These are phyloP conservation scores for Candida stauntonica DNA, from an alignment of 805 yeast species.

Conservation along the genomic window DNA sequence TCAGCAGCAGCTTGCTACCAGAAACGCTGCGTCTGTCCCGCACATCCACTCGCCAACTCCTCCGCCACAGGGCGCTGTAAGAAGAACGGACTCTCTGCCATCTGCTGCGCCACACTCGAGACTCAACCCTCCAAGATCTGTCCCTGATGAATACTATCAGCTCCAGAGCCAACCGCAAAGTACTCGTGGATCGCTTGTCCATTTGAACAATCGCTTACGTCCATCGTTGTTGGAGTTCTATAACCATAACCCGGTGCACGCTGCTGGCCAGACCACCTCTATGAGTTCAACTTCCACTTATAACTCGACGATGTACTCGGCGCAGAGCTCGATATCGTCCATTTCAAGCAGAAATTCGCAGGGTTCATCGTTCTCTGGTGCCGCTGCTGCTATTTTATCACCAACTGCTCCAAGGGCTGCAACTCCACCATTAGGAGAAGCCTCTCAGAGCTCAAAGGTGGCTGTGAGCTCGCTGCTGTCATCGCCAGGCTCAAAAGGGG, in stretches of 20 bases:
- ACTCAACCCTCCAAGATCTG: conserved; percentile 22
- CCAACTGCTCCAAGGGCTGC: too few relatives aligned
- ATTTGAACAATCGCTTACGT: conserved; percentile 21
- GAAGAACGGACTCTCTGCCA: conserved; percentile 21
- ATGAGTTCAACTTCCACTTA: conserved; percentile 21
- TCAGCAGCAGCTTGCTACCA: conserved; percentile 1
- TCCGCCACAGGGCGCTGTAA: background rate
- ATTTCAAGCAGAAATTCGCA: conserved; percentile 23
- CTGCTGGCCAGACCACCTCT: conserved; percentile 11
- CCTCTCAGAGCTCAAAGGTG: conserved; percentile 7
- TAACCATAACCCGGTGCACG: conserved; percentile 8
- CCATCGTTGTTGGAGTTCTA: conserved; percentile 24
- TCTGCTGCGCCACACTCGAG: conserved; percentile 5
- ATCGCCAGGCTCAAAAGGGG: conserved; percentile 10
- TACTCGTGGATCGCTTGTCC: conserved; percentile 14
- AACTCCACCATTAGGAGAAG: too few relatives aligned
- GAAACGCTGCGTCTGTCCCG: conserved; percentile 14
- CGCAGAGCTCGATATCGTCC: conserved; percentile 25
- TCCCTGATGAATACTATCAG: conserved; percentile 17
- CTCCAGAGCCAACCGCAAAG: conserved; percentile 2
- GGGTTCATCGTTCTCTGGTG: conserved; percentile 16
- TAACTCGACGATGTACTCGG: conserved; percentile 20
- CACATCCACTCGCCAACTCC: conserved; percentile 15
- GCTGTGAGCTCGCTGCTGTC: conserved; percentile 23
- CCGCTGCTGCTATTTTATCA: conserved; percentile 5